These are phyloP conservation scores for Scopulariopsis brevicaulis DNA, from an alignment of 2,329 filamentous ascomycete genomes.

Conservation along the genomic window DNA sequence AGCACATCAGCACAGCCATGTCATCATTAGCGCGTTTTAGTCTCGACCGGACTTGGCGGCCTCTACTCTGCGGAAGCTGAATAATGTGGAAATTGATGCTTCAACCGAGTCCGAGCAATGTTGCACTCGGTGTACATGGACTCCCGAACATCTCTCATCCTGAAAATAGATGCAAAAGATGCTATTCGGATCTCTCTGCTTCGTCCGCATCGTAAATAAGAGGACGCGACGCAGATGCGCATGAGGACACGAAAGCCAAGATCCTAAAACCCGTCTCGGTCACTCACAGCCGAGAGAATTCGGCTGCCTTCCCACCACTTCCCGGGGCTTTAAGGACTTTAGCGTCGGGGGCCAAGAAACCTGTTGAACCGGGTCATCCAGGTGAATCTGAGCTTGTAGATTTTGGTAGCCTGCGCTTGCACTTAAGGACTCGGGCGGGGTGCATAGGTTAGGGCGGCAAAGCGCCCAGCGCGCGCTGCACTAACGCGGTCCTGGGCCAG, in stretches of 20 bases:
- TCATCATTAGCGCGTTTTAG: not conserved
- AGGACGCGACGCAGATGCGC: not conserved
- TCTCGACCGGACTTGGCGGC: too few relatives aligned
- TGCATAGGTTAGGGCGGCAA: not conserved
- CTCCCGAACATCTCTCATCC: not conserved
- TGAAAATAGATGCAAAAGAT: not conserved
- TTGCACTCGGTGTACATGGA: not conserved
- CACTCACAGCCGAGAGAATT: slow-evolving; percentile 5
- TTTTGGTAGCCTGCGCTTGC: not conserved
- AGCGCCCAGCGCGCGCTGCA: not conserved
- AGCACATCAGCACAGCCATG: not conserved
- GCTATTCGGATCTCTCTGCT: not conserved
- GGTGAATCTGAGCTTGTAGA: not conserved
- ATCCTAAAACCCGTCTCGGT: not conserved
- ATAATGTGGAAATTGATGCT: not conserved
- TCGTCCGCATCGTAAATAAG: not conserved
- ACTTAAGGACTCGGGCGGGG: too few relatives aligned
- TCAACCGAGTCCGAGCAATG: not conserved
- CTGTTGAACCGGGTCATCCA: not conserved
- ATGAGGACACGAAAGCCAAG: not conserved
- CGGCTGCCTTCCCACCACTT: not conserved
- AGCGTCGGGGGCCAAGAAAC: not conserved
- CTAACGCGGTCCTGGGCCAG: not conserved
- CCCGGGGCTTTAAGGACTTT: not conserved
- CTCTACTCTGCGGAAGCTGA: not conserved